Evolutionary conservation across 106 monocot genomes (phyloP).

Genomic region (Dendrobium officinale): DNA sequence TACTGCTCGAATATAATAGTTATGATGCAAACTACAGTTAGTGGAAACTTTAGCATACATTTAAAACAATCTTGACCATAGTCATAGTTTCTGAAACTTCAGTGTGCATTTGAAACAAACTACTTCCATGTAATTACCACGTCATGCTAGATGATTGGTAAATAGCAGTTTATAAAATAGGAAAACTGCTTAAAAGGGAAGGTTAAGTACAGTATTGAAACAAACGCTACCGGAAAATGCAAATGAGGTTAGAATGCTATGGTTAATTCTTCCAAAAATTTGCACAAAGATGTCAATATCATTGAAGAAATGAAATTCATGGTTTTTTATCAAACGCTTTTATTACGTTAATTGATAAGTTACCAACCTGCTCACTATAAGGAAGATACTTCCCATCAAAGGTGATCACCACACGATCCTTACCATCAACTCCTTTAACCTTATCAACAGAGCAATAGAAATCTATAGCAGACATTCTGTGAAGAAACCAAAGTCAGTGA

Average conservation of each 20-base stretch:
- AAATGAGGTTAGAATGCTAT: neutral
- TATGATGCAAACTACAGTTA: too few relatives aligned
- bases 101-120: too few relatives aligned
- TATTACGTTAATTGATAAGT: neutral
- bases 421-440: slow-evolving; percentile 75
- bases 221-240: neutral
- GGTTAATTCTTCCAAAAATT: neutral
- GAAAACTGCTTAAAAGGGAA: neutral
- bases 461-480: slow-evolving; percentile 92
- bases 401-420: slow-evolving; percentile 81
- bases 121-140: too few relatives aligned
- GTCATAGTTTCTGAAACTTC: too few relatives aligned
- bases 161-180: neutral
- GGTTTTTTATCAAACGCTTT: neutral
- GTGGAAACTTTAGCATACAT: too few relatives aligned
- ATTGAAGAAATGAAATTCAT: neutral
- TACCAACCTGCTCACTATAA: slow-evolving; percentile 65
- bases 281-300: neutral
- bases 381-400: slow-evolving; percentile 94
- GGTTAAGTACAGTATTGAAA: neutral
- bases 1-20: neutral
- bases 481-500: slow-evolving; percentile 6
- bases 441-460: slow-evolving; percentile 91
- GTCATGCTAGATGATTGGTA: too few relatives aligned
- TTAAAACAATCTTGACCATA: too few relatives aligned